A percentile compares a stretch with the other conserved stretches of the same genome.
Evolutionary conservation across 2,329 filamentous ascomycete genomes (phyloP).

Genomic region (Sclerotinia nivalis): DNA sequence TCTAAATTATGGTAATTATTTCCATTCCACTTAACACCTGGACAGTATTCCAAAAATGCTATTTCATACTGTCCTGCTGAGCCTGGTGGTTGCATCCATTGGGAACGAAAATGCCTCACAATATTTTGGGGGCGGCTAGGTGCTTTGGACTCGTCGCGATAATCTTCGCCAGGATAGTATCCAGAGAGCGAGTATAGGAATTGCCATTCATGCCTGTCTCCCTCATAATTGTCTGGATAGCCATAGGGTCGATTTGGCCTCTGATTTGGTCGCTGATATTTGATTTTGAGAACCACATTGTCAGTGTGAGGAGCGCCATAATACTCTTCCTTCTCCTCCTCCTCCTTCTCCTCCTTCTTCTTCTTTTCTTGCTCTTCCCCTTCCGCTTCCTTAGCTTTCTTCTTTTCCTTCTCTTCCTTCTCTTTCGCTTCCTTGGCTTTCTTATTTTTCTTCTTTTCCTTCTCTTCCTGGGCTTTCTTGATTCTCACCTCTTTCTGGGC

Average conservation of each 20-base stretch:
- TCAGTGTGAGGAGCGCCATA: background rate
- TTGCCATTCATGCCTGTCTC: background rate
- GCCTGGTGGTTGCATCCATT: background rate
- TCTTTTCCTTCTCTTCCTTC: too few relatives aligned
- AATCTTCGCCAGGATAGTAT: background rate
- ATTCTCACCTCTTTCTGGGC: too few relatives aligned
- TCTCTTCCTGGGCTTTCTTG: too few relatives aligned
- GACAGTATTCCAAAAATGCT: slow-evolving; percentile 10
- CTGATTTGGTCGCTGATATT: background rate
- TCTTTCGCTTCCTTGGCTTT: too few relatives aligned
- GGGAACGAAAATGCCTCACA: background rate
- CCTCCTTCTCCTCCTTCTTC: too few relatives aligned
- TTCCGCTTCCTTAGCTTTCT: too few relatives aligned
- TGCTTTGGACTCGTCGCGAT: background rate
- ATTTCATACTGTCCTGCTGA: background rate
- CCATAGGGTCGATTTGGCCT: background rate
- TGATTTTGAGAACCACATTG: background rate
- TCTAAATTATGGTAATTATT: background rate
- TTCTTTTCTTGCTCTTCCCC: too few relatives aligned
- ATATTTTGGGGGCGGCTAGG: background rate
- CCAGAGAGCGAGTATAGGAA: background rate
- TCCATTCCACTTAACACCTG: background rate
- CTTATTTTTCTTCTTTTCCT: too few relatives aligned
- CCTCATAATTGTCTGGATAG: background rate
- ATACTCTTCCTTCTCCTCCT: background rate